Base-by-base conservation (phyloP, 1,284 basidiomycete genomes). In the Golubevia sp. region DNA sequence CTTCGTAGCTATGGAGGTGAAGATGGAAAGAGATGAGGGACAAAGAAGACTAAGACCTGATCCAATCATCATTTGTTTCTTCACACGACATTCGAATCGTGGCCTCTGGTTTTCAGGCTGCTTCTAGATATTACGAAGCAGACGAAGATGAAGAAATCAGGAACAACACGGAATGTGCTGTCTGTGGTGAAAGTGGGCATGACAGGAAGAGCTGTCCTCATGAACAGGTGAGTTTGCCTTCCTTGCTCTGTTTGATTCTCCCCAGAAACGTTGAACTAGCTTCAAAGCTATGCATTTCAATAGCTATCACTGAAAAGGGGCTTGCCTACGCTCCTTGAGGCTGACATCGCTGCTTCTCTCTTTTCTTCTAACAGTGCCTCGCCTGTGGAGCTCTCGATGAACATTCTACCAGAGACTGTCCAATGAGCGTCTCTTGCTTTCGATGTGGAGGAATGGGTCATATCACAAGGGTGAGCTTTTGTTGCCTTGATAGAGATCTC, bases 341-440 rank as follows among this genome's bases (percentile, higher is more conserved):
- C 15, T 50, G 4, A n/a, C 26, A 6, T 11, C n/a, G 5, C 51
- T 8, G 11, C 2, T 5, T 13, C 50, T 34, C 15, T n/a, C 8
- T 34, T 11, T 11, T 5, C 30, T 11, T 34, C 11, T 11, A 5
- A 13, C 65, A 82, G 68, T 83, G 80, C 50, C 59, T 81, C 0
- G 72, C 76, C 6, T 83, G 80, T 52, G 80, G 80, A n/a, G 80
- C 78, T 3, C 61, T 82, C 49, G 77, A 83, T 62, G 77, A 80
- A 52, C 80, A 83, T 56, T 49, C 66, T 7, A 83, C 79, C 8
- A 67, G 77, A 27, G 67, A 71, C 52, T 83, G 80, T 48, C 78
- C 79, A 4, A 55, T 78, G 13, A 68, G 68, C 24, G 30, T 77
- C 6, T 72, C 67, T 62, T 83, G 80, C 58, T 82, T 78, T 67